These are phyloP conservation scores for Madurella fahalii DNA, from an alignment of 2,329 filamentous ascomycete species.

Conservation along the genomic window DNA sequence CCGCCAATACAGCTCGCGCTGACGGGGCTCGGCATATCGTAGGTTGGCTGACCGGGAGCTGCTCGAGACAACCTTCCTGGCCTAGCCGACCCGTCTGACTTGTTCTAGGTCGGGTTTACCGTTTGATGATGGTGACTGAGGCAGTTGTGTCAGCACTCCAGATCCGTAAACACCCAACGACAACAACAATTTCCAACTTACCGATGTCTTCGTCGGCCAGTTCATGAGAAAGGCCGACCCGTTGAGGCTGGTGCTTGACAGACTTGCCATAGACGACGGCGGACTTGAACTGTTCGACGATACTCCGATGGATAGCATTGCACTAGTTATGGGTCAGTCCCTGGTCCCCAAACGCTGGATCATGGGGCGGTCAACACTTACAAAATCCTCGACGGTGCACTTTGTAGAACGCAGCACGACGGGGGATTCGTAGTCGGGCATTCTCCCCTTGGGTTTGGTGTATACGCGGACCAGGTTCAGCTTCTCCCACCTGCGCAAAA, in stretches of 20 bases:
- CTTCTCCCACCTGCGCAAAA: conserved; percentile 73
- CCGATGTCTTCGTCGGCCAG: conserved; percentile 96
- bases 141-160: not conserved
- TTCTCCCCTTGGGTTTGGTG: conserved; percentile 94
- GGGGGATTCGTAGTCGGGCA: conserved; percentile 86
- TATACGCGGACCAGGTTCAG: conserved; percentile 88
- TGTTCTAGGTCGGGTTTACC: conserved; percentile 36
- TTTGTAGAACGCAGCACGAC: conserved; percentile 80
- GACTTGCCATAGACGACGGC: conserved; percentile 97
- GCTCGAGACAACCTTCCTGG: too few relatives aligned
- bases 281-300: conserved; percentile 90
- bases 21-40: conserved; percentile 4
- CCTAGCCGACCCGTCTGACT: not conserved
- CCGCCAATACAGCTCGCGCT: not conserved
- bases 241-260: conserved; percentile 97
- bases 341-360: not conserved
- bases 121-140: conserved; percentile 66
- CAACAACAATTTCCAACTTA: conserved; percentile 43
- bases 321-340: conserved; percentile 57
- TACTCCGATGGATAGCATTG: conserved; percentile 93
- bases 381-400: conserved; percentile 95
- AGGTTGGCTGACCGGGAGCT: not conserved
- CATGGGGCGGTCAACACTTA: conserved; percentile 47
- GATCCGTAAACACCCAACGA: not conserved
- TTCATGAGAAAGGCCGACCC: conserved; percentile 86